Base-by-base conservation (phyloP, 805 yeast genomes). In the Metschnikowia similis region DNA sequence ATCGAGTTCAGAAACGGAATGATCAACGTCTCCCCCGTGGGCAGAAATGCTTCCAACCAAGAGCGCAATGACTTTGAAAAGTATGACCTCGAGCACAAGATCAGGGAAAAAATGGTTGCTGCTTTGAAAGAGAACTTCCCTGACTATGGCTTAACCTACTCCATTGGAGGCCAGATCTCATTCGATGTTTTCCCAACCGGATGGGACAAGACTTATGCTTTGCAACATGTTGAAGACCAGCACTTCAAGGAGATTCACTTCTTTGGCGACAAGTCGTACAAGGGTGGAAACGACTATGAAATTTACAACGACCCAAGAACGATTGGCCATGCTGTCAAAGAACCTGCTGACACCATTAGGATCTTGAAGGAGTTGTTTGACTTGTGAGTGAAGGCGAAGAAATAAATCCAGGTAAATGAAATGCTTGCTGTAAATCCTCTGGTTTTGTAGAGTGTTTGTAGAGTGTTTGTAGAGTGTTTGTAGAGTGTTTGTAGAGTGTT, bases 101-200 rank as follows among this genome's bases (percentile, higher is more conserved):
- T 94, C 63, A 89, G 99, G 82, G 83, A 81, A 63, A 82, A 77
- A 54, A 79, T 94, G 79, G 98, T 94, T 56, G 75, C 73, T 48
- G 97, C 96, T 47, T 80, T 94, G 66, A 87, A 81, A 74, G 81
- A 82, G 66, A 81, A 84, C 65, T 94, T 94, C 80, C 71, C 92
- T 50, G 92, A 91, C 71, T 77, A 77, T 64, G 87, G 85, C 49
- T 81, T 94, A 66, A 92, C 98, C 59, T 94, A 87, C 81, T 94
- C 99, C 52, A 94, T 94, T 58, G 99, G 99, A 72, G 99, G 99
- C 62, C 98, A 94, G 81, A 94, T 94, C 70, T 92, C 98, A 34
- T 94, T 94, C 65, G 99, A 94, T 66, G 98, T 94, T 57, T 94
- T 94, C 92, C 99, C 99, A 77, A 89, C 97, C 56, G 99, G 99